Percentiles rank a stretch among this genome's conserved stretches.
Evolutionary conservation across 495 filamentous ascomycete genomes (phyloP).

Genomic region (Hypomontagnella monticulosa): DNA sequence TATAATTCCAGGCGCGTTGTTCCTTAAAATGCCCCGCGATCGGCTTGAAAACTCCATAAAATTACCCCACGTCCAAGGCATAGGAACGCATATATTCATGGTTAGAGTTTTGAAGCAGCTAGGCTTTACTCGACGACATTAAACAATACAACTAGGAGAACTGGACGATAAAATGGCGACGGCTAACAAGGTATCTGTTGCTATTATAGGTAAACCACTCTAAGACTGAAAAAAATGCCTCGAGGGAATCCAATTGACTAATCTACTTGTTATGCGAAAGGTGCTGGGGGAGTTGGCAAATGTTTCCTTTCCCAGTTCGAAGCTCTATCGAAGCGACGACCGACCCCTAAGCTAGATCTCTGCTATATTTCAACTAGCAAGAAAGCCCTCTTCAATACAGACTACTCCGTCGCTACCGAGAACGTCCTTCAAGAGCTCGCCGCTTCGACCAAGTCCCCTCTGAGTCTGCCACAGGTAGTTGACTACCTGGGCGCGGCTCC

Average conservation of each 20-base stretch:
- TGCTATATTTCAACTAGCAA: slow-evolving; percentile 83
- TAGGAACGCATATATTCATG: slow-evolving; percentile 8
- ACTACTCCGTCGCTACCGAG: slow-evolving; percentile 66
- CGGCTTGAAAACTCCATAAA: slow-evolving; percentile 25
- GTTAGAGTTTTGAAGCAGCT: slow-evolving; percentile 1
- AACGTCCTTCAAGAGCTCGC: slow-evolving; percentile 65
- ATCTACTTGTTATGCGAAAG: slow-evolving; percentile 56
- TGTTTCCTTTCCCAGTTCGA: slow-evolving; percentile 86
- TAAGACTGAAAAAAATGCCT: slow-evolving; percentile 5
- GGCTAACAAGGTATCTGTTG: slow-evolving; percentile 54
- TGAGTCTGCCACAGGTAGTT: slow-evolving; percentile 72
- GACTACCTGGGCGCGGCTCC: slow-evolving; percentile 76
- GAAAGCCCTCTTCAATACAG: slow-evolving; percentile 72
- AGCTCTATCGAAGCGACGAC: slow-evolving; percentile 61
- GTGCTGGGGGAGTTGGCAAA: slow-evolving; percentile 91
- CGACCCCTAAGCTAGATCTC: slow-evolving; percentile 70
- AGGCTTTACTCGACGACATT: not conserved
- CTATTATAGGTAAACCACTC: slow-evolving; percentile 53
- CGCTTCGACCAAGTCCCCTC: slow-evolving; percentile 64
- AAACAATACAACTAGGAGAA: not conserved
- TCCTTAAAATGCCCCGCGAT: slow-evolving; percentile 39
- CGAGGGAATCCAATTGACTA: slow-evolving; percentile 19
- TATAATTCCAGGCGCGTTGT: slow-evolving; percentile 17
- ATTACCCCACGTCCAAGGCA: slow-evolving; percentile 43
- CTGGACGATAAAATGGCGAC: slow-evolving; percentile 38